phyloP scores from a whole-genome alignment of 345 rosid genomes.

The Acer saccharum region DNA sequence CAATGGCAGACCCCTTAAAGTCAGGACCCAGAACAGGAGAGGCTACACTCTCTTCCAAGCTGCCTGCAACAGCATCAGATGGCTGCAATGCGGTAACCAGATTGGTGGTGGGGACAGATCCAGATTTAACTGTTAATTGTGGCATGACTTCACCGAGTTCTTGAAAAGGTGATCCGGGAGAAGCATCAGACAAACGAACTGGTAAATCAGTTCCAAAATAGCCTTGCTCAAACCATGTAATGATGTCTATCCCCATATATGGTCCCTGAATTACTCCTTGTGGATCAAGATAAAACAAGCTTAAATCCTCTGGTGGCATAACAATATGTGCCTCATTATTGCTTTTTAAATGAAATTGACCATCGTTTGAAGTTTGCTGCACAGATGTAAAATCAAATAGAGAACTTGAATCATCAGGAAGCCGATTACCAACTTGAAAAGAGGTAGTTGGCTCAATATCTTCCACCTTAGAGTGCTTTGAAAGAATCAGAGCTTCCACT shows the following conservation, averaged over 20 bases:
- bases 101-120: constrained; percentile 9
- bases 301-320: constrained; percentile 54
- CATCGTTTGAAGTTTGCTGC: constrained; percentile 28
- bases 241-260: constrained; percentile 71
- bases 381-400: constrained; percentile 38
- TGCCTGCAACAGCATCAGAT: constrained; percentile 27
- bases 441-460: constrained; percentile 21
- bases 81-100: constrained; percentile 6
- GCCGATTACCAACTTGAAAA: constrained; percentile 34
- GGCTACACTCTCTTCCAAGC: constrained; percentile 18
- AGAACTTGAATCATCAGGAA: constrained; percentile 53
- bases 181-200: constrained; percentile 73
- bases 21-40: constrained; percentile 25
- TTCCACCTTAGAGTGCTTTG: constrained; percentile 28
- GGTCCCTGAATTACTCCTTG: constrained; percentile 88
- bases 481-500: constrained; percentile 16
- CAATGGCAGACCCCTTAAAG: constrained; percentile 16
- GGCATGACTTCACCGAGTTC: constrained; percentile 72
- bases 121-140: constrained; percentile 39
- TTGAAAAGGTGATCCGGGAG: constrained; percentile 70
- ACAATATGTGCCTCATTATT: constrained; percentile 22
- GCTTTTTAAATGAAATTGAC: constrained; percentile 19
- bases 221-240: constrained; percentile 90
- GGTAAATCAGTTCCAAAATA: constrained; percentile 86
- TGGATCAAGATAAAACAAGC: constrained; percentile 83